phyloP scores from a whole-genome alignment of 2,329 filamentous ascomycete genomes.

The Scedosporium aurantiacum region DNA sequence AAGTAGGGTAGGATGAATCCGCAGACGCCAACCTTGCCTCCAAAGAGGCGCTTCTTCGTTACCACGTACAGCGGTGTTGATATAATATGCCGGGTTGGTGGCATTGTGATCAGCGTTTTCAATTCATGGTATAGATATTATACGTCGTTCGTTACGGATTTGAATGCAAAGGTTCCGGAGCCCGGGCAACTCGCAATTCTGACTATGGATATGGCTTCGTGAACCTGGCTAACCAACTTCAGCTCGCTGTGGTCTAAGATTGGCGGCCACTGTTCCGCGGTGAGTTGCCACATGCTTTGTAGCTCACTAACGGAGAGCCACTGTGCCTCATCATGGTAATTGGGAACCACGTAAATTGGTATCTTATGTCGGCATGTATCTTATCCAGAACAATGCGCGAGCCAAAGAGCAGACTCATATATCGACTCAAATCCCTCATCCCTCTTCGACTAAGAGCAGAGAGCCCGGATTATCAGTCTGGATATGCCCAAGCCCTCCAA shows the following conservation, averaged over 20 bases:
- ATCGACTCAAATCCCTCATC: background rate
- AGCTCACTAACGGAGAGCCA: background rate
- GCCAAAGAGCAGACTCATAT: background rate
- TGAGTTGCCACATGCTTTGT: background rate
- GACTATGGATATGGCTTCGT: background rate
- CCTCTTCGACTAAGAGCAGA: background rate
- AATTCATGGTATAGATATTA: slow-evolving; percentile 3
- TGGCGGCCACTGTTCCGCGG: background rate
- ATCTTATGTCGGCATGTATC: background rate
- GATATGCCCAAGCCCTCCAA: background rate
- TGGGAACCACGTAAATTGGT: background rate
- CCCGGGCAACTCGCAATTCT: background rate
- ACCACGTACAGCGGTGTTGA: slow-evolving; percentile 3
- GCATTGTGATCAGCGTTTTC: background rate
- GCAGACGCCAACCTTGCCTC: background rate
- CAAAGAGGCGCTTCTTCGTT: background rate
- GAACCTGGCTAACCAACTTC: background rate
- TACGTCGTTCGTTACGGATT: background rate
- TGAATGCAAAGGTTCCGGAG: background rate
- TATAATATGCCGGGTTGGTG: background rate
- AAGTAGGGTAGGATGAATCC: slow-evolving; percentile 2
- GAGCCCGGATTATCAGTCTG: background rate
- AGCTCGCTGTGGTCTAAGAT: background rate
- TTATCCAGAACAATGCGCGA: background rate
- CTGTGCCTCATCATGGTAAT: background rate